These are phyloP conservation scores for Cyberlindnera euphorbiae DNA, from an alignment of 805 yeast species.

Conservation along the genomic window DNA sequence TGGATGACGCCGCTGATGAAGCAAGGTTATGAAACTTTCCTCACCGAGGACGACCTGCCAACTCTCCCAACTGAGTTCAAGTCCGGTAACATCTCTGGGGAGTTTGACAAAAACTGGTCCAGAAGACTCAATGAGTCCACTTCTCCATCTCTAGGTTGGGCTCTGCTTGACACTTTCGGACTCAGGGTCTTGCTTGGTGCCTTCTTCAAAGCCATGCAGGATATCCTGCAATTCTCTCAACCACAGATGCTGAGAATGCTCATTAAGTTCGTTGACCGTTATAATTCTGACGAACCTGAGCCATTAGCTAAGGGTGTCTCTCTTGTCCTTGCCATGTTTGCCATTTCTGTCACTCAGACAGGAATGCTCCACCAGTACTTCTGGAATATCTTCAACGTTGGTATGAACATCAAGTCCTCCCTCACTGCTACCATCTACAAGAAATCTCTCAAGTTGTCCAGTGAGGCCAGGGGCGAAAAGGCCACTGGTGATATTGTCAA, in stretches of 20 bases:
- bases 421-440: conserved; percentile 63
- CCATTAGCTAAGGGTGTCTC: conserved; percentile 73
- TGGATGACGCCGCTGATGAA: conserved; percentile 93
- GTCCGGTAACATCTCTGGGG: conserved; percentile 45
- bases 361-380: conserved; percentile 75
- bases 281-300: conserved; percentile 32
- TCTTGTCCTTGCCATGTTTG: conserved; percentile 72
- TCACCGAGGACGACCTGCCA: conserved; percentile 67
- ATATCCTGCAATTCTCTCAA: conserved; percentile 74
- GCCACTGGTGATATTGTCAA: conserved; percentile 93
- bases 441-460: conserved; percentile 63
- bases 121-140: conserved; percentile 45
- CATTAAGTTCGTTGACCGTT: conserved; percentile 52
- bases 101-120: conserved; percentile 59
- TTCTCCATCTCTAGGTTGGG: conserved; percentile 49
- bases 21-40: conserved; percentile 60
- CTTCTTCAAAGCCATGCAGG: conserved; percentile 69
- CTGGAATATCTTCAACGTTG: conserved; percentile 66
- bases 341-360: conserved; percentile 73
- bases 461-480: conserved; percentile 64
- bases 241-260: conserved; percentile 73
- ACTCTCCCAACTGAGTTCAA: conserved; percentile 65
- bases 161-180: conserved; percentile 70
- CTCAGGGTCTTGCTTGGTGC: conserved; percentile 64
- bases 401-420: conserved; percentile 71